Evolutionary conservation across 306 rosid species (phyloP).

Genomic region (Rubus idaeus): DNA sequence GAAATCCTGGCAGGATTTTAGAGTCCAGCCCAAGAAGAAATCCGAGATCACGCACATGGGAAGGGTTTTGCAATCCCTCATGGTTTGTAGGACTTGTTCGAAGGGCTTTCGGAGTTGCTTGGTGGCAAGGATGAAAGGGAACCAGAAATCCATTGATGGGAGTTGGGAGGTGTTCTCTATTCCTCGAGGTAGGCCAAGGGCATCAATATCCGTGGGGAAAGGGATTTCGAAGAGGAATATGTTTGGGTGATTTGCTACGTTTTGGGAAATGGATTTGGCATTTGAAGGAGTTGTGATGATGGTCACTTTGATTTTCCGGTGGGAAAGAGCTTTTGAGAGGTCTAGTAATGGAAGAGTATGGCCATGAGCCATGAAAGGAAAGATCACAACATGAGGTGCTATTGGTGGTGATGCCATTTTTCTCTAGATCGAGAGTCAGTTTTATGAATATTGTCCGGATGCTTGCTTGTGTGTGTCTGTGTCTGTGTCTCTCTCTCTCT

Average conservation of each 20-base stretch:
- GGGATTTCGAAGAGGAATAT: constrained; percentile 23
- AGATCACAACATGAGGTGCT: constrained; percentile 23
- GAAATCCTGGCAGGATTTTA: constrained; percentile 14
- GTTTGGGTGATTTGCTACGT: background rate
- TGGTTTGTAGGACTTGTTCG: constrained; percentile 13
- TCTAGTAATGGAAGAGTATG: constrained; percentile 38
- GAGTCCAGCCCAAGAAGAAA: constrained; percentile 37
- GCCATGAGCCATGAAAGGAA: constrained; percentile 48
- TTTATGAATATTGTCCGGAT: background rate
- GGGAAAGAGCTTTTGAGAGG: constrained; percentile 33
- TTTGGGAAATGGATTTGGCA: constrained; percentile 4
- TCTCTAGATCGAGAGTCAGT: background rate
- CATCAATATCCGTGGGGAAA: constrained; percentile 20
- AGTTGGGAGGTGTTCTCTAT: constrained; percentile 29
- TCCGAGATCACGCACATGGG: constrained; percentile 37
- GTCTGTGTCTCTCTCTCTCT: too few relatives aligned
- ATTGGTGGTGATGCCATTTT: constrained; percentile 6
- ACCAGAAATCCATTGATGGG: constrained; percentile 4
- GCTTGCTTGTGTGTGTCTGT: background rate
- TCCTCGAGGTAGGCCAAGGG: constrained; percentile 32
- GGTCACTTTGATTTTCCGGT: constrained; percentile 22
- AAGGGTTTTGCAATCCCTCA: constrained; percentile 9
- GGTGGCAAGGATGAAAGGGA: constrained; percentile 24
- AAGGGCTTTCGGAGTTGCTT: constrained; percentile 29
- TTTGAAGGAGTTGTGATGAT: constrained; percentile 39